These are phyloP conservation scores for Aspergillus egyptiacus DNA, from an alignment of 495 filamentous ascomycete genomes.

Conservation along the genomic window DNA sequence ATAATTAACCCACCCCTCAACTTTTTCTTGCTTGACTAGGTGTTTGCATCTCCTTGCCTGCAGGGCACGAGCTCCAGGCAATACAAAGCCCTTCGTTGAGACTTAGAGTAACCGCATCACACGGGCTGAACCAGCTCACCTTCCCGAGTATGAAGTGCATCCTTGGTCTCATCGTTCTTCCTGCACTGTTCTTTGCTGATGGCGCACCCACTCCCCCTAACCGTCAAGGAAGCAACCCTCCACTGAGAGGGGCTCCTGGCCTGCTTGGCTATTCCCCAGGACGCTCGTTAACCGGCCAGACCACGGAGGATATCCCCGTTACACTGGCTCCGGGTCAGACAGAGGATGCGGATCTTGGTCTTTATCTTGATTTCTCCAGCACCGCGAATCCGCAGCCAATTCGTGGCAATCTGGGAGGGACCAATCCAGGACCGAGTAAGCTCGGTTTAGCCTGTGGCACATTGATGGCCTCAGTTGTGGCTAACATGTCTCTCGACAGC, in stretches of 20 bases:
- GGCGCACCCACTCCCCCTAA: constrained; percentile 17
- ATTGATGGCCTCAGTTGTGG: neutral
- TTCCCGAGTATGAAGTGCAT: constrained; percentile 15
- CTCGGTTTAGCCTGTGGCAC: no score
- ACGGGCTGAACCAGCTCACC: neutral
- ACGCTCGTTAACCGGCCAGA: constrained; percentile 25
- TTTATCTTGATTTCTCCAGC: constrained; percentile 58
- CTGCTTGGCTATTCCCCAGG: constrained; percentile 35
- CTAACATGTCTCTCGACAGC: constrained; percentile 22
- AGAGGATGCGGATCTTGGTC: constrained; percentile 49
- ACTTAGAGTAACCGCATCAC: neutral
- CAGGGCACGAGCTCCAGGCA: no score
- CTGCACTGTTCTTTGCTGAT: constrained; percentile 5
- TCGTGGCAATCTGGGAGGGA: constrained; percentile 51
- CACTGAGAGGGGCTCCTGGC: constrained; percentile 27
- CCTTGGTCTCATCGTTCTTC: constrained; percentile 5
- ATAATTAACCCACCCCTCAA: no score
- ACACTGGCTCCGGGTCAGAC: constrained; percentile 50
- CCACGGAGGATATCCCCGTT: constrained; percentile 34
- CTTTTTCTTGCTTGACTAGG: no score
- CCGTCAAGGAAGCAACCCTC: constrained; percentile 19
- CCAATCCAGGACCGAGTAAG: constrained; percentile 57
- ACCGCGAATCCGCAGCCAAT: constrained; percentile 63
- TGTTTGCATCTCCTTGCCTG: no score
- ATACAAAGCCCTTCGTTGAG: constrained; percentile 14